These are phyloP conservation scores for Cutaneotrichosporon dermatis DNA, from an alignment of 1,284 basidiomycete genomes.

Conservation along the genomic window DNA sequence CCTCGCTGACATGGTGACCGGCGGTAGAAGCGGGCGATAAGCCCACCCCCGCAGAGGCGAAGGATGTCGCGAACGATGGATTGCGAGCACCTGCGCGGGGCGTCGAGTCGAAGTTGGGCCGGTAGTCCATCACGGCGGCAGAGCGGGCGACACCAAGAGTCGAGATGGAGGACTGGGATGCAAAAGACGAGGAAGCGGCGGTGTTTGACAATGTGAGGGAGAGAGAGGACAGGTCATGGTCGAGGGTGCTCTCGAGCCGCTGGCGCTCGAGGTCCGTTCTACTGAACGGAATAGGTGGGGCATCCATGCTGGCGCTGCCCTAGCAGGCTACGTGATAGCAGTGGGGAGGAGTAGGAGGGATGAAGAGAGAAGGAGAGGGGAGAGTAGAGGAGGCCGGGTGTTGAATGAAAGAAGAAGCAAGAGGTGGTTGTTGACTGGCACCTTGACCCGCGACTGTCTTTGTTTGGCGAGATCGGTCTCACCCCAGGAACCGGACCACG, in stretches of 20 bases:
- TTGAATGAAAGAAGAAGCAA: background rate
- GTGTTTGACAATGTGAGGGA: slow-evolving; percentile 26
- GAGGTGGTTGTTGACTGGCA: slow-evolving; percentile 1
- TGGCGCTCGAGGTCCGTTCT: slow-evolving; percentile 41
- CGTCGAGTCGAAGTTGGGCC: slow-evolving; percentile 6
- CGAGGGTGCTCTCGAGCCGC: slow-evolving; percentile 43
- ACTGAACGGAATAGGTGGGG: slow-evolving; percentile 39
- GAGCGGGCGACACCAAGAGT: slow-evolving; percentile 24
- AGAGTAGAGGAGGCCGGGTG: slow-evolving; percentile 2
- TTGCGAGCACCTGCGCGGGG: slow-evolving; percentile 8
- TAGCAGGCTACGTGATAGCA: background rate
- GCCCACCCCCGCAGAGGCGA: slow-evolving; percentile 21
- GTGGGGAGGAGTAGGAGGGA: background rate
- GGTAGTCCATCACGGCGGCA: slow-evolving; percentile 10
- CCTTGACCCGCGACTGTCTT: slow-evolving; percentile 8
- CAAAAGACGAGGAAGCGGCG: slow-evolving; percentile 5
- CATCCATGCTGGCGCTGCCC: slow-evolving; percentile 24
- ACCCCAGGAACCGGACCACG: background rate
- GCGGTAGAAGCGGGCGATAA: slow-evolving; percentile 63
- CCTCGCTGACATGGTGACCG: slow-evolving; percentile 76
- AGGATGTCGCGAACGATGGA: slow-evolving; percentile 2
- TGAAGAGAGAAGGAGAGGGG: background rate
- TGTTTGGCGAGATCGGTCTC: slow-evolving; percentile 8
- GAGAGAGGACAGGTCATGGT: slow-evolving; percentile 42
- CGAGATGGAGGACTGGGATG: slow-evolving; percentile 19